Percentiles rank a stretch among this genome's conserved stretches.
Conservation (phyloP, 2,329 filamentous ascomycete genomes). For the Talaromyces piceae region DNA sequence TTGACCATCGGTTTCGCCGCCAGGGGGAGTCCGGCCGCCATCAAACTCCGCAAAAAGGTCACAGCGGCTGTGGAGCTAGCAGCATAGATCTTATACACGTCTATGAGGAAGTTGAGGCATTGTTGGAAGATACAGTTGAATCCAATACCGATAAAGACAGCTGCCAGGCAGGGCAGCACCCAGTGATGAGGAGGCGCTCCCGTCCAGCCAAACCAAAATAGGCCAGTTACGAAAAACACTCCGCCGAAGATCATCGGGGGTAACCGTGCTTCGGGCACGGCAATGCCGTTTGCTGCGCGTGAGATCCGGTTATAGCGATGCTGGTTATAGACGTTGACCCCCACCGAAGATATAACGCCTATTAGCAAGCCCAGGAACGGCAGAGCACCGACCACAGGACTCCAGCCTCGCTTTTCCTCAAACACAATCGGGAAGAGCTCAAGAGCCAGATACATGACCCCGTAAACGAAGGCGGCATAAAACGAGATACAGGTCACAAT, state of each 20-base stretch:
- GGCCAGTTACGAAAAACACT: slow-evolving; percentile 6
- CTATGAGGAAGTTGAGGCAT: slow-evolving; percentile 42
- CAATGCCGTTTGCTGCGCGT: slow-evolving; percentile 20
- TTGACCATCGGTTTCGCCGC: slow-evolving; percentile 36
- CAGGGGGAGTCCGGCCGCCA: slow-evolving; percentile 32
- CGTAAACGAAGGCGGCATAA: slow-evolving; percentile 25
- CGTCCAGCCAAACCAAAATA: slow-evolving; percentile 10
- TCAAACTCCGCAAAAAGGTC: slow-evolving; percentile 37
- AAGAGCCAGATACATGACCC: slow-evolving; percentile 22
- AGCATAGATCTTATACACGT: slow-evolving; percentile 34
- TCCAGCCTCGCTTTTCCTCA: slow-evolving; percentile 32
- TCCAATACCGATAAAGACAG: slow-evolving; percentile 38
- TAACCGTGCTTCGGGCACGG: slow-evolving; percentile 38
- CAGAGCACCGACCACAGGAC: slow-evolving; percentile 31
- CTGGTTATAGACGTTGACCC: slow-evolving; percentile 35
- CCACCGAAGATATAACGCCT: slow-evolving; percentile 33
- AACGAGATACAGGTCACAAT: slow-evolving; percentile 39
- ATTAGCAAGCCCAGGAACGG: slow-evolving; percentile 37
- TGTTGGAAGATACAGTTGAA: slow-evolving; percentile 43
- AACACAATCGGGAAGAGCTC: slow-evolving; percentile 24
- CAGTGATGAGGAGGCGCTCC: slow-evolving; percentile 4
- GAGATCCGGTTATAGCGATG: slow-evolving; percentile 28
- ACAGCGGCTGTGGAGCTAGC: slow-evolving; percentile 38
- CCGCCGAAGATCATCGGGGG: slow-evolving; percentile 34
- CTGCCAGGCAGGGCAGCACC: slow-evolving; percentile 4